Evolutionary conservation across 495 filamentous ascomycete species (phyloP).

Genomic region (Penicillium chermesinum): DNA sequence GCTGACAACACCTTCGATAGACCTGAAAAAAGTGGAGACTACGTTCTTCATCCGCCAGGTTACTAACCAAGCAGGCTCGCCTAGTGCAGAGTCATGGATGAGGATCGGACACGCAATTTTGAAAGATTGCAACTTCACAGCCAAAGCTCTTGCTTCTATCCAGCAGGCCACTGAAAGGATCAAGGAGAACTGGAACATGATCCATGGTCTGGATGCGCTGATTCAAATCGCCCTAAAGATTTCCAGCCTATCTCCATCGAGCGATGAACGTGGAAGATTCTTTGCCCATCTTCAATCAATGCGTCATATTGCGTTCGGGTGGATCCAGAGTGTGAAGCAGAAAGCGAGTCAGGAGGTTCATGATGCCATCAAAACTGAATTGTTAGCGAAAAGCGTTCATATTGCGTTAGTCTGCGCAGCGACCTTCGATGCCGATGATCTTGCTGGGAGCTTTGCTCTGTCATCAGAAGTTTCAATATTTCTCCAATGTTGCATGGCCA

Average conservation of each 20-base stretch:
- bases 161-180: slow-evolving; percentile 20
- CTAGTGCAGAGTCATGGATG: not conserved
- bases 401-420: slow-evolving; percentile 30
- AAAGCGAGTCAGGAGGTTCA: slow-evolving; percentile 9
- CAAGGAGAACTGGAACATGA: slow-evolving; percentile 48
- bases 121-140: slow-evolving; percentile 20
- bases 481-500: slow-evolving; percentile 32
- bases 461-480: slow-evolving; percentile 29
- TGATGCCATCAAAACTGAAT: slow-evolving; percentile 11
- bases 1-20: slow-evolving; percentile 40
- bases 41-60: slow-evolving; percentile 45
- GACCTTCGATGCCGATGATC: slow-evolving; percentile 32
- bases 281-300: not conserved
- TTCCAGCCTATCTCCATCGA: slow-evolving; percentile 25
- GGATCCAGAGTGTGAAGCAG: not conserved
- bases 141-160: slow-evolving; percentile 18
- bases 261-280: not conserved
- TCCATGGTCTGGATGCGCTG: slow-evolving; percentile 32
- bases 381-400: slow-evolving; percentile 26
- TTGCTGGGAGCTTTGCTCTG: slow-evolving; percentile 9
- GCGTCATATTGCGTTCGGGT: not conserved
- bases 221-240: slow-evolving; percentile 31
- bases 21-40: slow-evolving; percentile 43
- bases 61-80: slow-evolving; percentile 44
- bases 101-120: slow-evolving; percentile 27